These are phyloP conservation scores for Suhomyces bolitotheri DNA, from an alignment of 1,139 yeast species.

Conservation along the genomic window DNA sequence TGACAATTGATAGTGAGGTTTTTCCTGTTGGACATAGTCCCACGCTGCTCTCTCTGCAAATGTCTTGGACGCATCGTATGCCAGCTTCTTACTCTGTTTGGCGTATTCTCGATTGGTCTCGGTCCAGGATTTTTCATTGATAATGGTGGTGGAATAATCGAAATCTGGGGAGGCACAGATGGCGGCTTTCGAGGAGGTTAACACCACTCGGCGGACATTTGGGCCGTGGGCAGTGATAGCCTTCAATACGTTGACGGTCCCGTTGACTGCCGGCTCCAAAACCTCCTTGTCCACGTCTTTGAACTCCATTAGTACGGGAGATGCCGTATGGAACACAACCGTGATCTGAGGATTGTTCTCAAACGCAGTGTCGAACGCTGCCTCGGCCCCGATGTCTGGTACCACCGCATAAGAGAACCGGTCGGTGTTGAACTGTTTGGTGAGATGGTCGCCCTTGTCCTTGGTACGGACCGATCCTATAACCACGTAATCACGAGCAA, in stretches of 20 bases:
- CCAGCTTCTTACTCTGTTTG: not conserved
- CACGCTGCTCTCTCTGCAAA: not conserved
- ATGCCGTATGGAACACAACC: not conserved
- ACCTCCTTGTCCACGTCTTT: not conserved
- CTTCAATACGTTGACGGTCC: not conserved
- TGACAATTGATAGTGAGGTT: not conserved
- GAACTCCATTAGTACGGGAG: not conserved
- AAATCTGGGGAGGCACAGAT: not conserved
- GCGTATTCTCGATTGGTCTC: not conserved
- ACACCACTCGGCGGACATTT: not conserved
- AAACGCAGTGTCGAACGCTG: not conserved
- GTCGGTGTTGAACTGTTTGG: not conserved
- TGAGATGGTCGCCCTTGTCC: not conserved
- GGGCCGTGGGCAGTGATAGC: not conserved
- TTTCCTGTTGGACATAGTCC: not conserved
- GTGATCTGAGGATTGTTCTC: not conserved
- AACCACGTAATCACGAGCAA: constrained; percentile 11
- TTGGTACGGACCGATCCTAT: not conserved
- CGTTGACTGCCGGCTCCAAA: not conserved
- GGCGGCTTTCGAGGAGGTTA: not conserved
- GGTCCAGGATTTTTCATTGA: not conserved
- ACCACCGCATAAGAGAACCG: not conserved
- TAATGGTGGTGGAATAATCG: not conserved
- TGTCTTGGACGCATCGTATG: not conserved
- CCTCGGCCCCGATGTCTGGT: not conserved